These are phyloP conservation scores for Lecanicillium sp. DNA, from an alignment of 2,329 filamentous ascomycete genomes.

Conservation along the genomic window DNA sequence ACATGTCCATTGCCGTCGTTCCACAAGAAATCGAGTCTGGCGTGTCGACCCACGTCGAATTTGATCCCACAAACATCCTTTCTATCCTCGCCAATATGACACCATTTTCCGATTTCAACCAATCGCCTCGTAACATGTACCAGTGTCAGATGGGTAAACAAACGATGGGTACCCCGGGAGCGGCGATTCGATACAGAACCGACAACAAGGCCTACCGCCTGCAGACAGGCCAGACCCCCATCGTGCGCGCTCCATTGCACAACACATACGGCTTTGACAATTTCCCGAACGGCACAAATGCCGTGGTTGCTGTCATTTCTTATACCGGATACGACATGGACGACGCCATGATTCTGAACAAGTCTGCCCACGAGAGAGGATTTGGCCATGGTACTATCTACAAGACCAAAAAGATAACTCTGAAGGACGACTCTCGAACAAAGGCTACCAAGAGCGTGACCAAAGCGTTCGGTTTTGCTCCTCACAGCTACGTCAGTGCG, in stretches of 20 bases:
- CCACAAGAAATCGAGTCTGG: slow-evolving; percentile 81
- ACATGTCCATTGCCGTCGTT: slow-evolving; percentile 95
- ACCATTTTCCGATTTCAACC: slow-evolving; percentile 97
- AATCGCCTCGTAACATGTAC: slow-evolving; percentile 98
- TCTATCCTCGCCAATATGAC: slow-evolving; percentile 98
- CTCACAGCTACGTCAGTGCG: slow-evolving; percentile 62
- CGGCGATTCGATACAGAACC: slow-evolving; percentile 75
- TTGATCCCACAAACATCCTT: slow-evolving; percentile 89
- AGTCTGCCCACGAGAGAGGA: slow-evolving; percentile 89
- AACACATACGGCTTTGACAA: slow-evolving; percentile 97
- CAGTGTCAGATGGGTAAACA: slow-evolving; percentile 99
- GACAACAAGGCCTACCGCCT: slow-evolving; percentile 96
- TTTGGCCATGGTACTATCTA: slow-evolving; percentile 96
- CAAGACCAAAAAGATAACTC: slow-evolving; percentile 87
- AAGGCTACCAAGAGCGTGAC: slow-evolving; percentile 60
- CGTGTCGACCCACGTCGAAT: slow-evolving; percentile 87
- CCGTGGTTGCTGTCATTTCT: slow-evolving; percentile 93
- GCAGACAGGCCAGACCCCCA: slow-evolving; percentile 91
- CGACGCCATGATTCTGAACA: slow-evolving; percentile 99
- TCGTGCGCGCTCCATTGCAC: slow-evolving; percentile 85
- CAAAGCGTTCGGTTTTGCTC: slow-evolving; percentile 88
- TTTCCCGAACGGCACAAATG: slow-evolving; percentile 94
- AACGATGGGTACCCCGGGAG: slow-evolving; percentile 93
- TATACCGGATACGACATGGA: slow-evolving; percentile 99
- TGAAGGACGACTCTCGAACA: slow-evolving; percentile 69